Evolutionary conservation across 345 rosid genomes (phyloP), one percentile per base, ranked within the genome.

Genomic region (Nephelium lappaceum): DNA sequence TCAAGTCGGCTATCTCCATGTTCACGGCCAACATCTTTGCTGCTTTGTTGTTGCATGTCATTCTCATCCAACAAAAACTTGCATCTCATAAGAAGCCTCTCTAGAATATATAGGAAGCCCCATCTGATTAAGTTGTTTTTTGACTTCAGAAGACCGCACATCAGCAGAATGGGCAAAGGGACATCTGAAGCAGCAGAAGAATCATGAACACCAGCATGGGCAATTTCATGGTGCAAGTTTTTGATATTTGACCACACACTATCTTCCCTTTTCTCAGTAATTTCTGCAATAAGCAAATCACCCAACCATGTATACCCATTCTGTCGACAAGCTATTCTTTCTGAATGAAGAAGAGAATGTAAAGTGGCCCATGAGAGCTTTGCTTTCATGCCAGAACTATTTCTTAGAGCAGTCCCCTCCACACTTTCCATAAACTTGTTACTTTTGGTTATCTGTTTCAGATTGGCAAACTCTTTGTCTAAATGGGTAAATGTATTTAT

Each of bases 261-360:
- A 41, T 87, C 85, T 79, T 87, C 84, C 73, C 83, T 89, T 81
- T 87, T 91, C 82, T 87, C 93, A 71, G 89, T 91, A 76, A 96
- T 96, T 90, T 96, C 99, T 0, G 94, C 90, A 80, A 91, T 92
- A 75, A 96, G 94, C 87, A 96, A 86, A 86, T 96, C 98, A 27
- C 97, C 93, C 80, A 96, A 85, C 99, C 99, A 94, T 78, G 90
- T 89, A 84, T 89, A 93, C 71, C 98, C 99, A 88, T 93, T 96
- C 82, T 82, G 97, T 80, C 94, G 93, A 77, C 84, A 94, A 19
- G 92, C 84, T 78, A 86, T 85, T 79, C 95, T 91, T 79, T 91
- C 93, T 45, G 98, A 96, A 83, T 94, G 99, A 84, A 96, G 93
- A 81, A 96, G 99, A 73, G 98, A 96, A 83, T 96, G 99, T 81